Conservation (phyloP, 345 rosid species). For the Xanthoceras sorbifolium region DNA sequence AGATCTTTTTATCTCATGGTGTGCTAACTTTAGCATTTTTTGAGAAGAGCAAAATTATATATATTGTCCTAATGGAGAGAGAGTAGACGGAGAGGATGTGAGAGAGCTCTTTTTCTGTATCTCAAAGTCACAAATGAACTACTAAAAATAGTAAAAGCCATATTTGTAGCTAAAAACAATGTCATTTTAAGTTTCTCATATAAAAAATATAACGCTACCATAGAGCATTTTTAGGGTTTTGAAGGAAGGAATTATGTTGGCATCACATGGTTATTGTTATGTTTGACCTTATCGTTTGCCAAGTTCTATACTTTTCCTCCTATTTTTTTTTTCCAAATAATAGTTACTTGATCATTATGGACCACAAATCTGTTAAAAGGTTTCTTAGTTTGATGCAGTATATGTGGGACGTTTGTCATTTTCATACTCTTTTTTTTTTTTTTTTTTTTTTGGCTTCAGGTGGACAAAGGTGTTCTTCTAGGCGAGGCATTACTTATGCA, state of each 20-base stretch:
- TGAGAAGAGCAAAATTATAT: no score
- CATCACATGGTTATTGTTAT: not conserved
- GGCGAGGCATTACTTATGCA: conserved; percentile 52
- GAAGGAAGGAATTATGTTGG: not conserved
- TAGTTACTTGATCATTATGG: not conserved
- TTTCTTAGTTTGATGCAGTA: not conserved
- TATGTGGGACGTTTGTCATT: not conserved
- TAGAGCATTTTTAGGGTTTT: not conserved
- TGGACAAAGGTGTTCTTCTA: conserved; percentile 48
- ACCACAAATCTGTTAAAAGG: not conserved
- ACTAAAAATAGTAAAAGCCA: not conserved
- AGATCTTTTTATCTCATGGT: no score
- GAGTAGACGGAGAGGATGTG: not conserved
- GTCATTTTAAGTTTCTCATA: not conserved
- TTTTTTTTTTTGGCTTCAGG: conserved; percentile 27
- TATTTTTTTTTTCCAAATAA: not conserved
- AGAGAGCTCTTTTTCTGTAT: not conserved
- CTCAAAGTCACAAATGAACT: not conserved
- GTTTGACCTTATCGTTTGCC: not conserved
- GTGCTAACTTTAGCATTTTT: no score
- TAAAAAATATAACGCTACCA: not conserved
- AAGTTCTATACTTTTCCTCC: not conserved
- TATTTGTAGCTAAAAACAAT: not conserved
- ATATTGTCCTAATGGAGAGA: no score
- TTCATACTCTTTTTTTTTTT: not conserved